Base-by-base conservation (phyloP, 1,284 basidiomycete genomes). In the Moesziomyces globuligerus region DNA sequence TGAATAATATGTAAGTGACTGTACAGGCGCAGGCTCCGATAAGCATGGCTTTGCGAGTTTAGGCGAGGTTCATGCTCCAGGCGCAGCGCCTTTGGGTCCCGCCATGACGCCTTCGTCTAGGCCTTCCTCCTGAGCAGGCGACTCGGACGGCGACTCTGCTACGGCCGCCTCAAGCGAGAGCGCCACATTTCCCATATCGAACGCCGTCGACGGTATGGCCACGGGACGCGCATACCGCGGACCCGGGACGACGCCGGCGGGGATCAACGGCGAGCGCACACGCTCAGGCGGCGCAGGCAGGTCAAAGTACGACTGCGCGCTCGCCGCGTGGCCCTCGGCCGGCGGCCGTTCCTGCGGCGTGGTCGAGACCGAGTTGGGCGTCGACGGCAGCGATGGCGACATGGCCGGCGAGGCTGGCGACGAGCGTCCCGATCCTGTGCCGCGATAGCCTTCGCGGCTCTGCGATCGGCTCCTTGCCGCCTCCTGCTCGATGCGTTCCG, bases 221-320 rank as follows among this genome's bases (percentile, higher is more conserved):
- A 36, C 23, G 0, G 53, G 39, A n/a, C 41, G 48, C 23, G 20
- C n/a, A 25, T 41, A 52, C 18, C 60, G 40, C 36, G 40, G 15
- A 29, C 45, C 45, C 26, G 7, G 18, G 20, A 29, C 56, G 10
- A 23, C 51, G 21, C 51, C 51, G 3, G 48, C 51, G 44, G 56
- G 62, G 23, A 66, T 58, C 48, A 66, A 59, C 52, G 56, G 62
- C 44, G 62, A 66, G 34, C 56, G 62, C 18, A 49, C 56, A 4
- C 62, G 50, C 28, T 66, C 41, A 7, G 56, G 62, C 20, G 62
- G 56, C 7, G 37, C 48, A 7, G 34, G 13, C n/a, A 51, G 9
- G 0, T 50, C 56, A 51, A 66, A 66, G 46, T 59, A 66, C 8
- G 56, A 66, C 34, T 51, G 37, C 7, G 18, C 20, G 5, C 37